These are phyloP conservation scores for Coelastrella sp. DNA, from an alignment of 139 green algal genomes.

Conservation along the genomic window DNA sequence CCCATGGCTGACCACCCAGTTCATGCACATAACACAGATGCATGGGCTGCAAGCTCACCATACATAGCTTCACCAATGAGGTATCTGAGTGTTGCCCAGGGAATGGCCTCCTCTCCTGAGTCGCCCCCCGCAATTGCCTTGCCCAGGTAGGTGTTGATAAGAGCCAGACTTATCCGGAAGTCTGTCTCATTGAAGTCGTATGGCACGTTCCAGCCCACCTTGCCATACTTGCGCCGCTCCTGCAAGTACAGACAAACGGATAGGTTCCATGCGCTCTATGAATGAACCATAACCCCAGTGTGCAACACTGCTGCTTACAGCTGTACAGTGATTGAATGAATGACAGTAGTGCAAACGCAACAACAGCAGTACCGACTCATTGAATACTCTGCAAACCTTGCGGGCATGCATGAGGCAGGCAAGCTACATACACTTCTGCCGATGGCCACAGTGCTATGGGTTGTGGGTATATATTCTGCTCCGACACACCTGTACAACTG, in stretches of 20 bases:
- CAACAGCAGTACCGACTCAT: no score
- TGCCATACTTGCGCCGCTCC: conserved; percentile 94
- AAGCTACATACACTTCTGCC: no score
- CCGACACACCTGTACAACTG: conserved; percentile 81
- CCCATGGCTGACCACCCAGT: no score
- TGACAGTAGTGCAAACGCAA: no score
- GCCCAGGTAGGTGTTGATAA: conserved; percentile 88
- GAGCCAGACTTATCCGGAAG: conserved; percentile 89
- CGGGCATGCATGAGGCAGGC: no score
- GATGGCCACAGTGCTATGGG: no score
- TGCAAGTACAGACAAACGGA: conserved; percentile 56
- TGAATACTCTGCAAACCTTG: no score
- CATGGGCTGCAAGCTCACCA: conserved; percentile 18
- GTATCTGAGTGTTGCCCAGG: conserved; percentile 83
- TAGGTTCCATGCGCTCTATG: neutral
- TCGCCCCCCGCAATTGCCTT: conserved; percentile 64
- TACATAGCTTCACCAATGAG: conserved; percentile 52
- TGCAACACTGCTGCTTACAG: no score
- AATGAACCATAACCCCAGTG: neutral
- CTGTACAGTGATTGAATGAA: no score
- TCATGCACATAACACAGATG: no score
- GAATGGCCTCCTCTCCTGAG: conserved; percentile 63
- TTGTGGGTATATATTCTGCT: no score
- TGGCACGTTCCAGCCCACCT: conserved; percentile 93
- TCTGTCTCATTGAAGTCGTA: conserved; percentile 98